A percentile compares a stretch with the other conserved stretches of the same genome.
Conservation (phyloP, 2,329 filamentous ascomycete genomes). For the Colletotrichum cuscutae region DNA sequence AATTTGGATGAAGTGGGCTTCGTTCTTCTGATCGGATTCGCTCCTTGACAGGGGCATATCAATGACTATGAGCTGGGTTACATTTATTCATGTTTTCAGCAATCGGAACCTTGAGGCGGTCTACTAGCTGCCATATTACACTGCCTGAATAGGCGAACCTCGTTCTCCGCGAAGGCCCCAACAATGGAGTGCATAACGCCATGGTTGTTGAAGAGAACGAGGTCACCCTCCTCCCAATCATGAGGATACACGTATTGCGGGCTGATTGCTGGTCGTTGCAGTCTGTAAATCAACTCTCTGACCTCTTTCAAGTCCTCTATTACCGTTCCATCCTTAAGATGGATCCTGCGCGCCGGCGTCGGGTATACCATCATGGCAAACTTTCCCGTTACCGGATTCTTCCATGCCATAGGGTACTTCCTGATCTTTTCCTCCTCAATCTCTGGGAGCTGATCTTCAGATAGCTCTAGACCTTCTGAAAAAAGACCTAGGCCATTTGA, state of each 20-base stretch:
- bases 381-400: neutral
- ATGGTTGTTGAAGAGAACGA: neutral
- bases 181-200: neutral
- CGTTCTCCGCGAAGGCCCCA: neutral
- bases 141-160: neutral
- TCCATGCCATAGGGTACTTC: neutral
- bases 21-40: too few species aligned
- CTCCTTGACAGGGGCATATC: too few species aligned
- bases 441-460: neutral
- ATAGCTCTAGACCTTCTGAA: neutral
- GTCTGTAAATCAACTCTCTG: neutral
- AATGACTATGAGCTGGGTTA: too few species aligned
- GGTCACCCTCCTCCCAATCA: neutral
- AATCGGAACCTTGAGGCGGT: neutral
- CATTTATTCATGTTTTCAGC: neutral
- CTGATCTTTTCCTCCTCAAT: neutral
- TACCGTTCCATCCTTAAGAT: neutral
- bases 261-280: neutral
- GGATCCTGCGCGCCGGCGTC: neutral
- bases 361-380: neutral
- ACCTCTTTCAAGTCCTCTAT: neutral
- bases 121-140: neutral
- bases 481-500: neutral
- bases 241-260: neutral
- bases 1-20: too few species aligned